phyloP scores from a whole-genome alignment of 1,284 basidiomycete species.

The Earliella scabrosa region DNA sequence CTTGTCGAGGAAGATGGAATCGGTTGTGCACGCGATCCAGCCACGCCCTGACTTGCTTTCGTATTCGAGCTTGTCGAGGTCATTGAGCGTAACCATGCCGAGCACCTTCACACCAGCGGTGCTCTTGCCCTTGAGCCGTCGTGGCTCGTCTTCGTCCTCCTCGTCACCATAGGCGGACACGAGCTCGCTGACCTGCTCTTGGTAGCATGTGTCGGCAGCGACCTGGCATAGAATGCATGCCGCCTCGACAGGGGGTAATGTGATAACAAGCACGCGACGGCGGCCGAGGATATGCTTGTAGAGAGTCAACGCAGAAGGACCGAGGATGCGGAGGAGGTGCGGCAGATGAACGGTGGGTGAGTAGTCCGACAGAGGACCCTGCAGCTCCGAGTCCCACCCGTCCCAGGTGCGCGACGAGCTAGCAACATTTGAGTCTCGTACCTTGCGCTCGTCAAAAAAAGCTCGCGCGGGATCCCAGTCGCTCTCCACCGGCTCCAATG shows the following conservation, averaged over 20 bases:
- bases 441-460: slow-evolving; percentile 69
- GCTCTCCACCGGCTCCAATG: slow-evolving; percentile 52
- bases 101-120: slow-evolving; percentile 65
- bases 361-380: slow-evolving; percentile 40
- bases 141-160: slow-evolving; percentile 22
- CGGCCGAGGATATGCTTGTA: slow-evolving; percentile 79
- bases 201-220: slow-evolving; percentile 72
- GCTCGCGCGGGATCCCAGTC: slow-evolving; percentile 65
- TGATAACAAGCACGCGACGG: slow-evolving; percentile 74
- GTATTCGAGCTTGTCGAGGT: slow-evolving; percentile 60
- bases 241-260: slow-evolving; percentile 75
- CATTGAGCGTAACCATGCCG: slow-evolving; percentile 77
- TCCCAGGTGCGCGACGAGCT: slow-evolving; percentile 58
- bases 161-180: slow-evolving; percentile 24
- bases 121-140: slow-evolving; percentile 47
- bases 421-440: slow-evolving; percentile 48
- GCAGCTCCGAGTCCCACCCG: slow-evolving; percentile 68
- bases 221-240: slow-evolving; percentile 78
- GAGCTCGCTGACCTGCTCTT: slow-evolving; percentile 45
- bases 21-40: slow-evolving; percentile 85
- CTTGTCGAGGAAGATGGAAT: slow-evolving; percentile 80
- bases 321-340: slow-evolving; percentile 72
- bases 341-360: slow-evolving; percentile 68
- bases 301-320: slow-evolving; percentile 74
- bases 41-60: slow-evolving; percentile 64